Base-by-base conservation (phyloP, 306 rosid genomes). In the Cicer arietinum region DNA sequence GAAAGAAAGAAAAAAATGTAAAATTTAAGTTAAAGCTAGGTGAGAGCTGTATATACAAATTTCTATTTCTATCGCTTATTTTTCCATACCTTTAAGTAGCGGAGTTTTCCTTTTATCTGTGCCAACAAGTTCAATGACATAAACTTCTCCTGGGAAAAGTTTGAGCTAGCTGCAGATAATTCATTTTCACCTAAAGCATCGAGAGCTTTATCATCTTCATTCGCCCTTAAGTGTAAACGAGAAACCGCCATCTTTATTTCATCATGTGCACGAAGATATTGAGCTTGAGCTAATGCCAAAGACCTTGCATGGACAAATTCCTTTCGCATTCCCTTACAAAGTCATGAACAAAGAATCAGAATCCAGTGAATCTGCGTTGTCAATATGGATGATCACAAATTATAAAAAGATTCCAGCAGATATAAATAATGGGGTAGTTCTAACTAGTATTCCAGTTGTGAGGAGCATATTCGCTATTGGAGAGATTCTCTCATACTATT, bases 161-260 rank as follows among this genome's bases (percentile, higher is more conserved):
- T 80, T 48, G 91, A 84, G 74, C 89, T 89, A 68, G 96, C 91
- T 18, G 89, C 86, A 79, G 58, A 68, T 69, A 94, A 79, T 79
- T 94, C 98, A 47, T 89, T 79, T 86, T 87, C 88, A 74, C 86
- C 86, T 42, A 91, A 67, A 73, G 92, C 93, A 81, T 86, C 87
- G 76, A 82, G 87, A 70, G 97, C 88, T 67, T 81, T 84, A 62
- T 94, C 95, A 80, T 91, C 71, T 66, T 90, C 96, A 63, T 84
- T 74, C 73, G 81, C 91, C 64, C 82, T 77, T 52, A 90, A 71
- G 77, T 82, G 88, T 80, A 91, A 75, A 77, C 98, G 85, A 56
- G 94, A 86, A 69, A 89, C 84, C 0, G 98, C 98, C 98, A 89
- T 91, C 85, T 89, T 91, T 77, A 94, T 85, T 86, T 94, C 97